Evolutionary conservation across 495 filamentous ascomycete genomes (phyloP), one percentile per base, ranked within the genome.

Genomic region (Sporormia fimetaria): DNA sequence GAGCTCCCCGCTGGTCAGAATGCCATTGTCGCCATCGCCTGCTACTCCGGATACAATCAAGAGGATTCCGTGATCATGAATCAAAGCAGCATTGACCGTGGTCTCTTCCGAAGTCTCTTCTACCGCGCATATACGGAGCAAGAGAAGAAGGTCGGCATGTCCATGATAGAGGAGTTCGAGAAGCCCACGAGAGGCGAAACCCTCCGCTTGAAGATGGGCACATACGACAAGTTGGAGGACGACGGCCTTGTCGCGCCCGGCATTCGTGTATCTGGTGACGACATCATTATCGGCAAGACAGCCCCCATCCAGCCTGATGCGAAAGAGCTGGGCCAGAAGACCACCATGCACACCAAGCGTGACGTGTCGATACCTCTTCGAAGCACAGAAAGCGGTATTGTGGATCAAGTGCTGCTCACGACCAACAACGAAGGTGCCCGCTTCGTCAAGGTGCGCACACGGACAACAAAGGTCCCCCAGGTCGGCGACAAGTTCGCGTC

Each of bases 31-130:
- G 90, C 92, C 24, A 96, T 99, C 67, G 74, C 83, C 31, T 87
- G 81, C 60, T 99, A 96, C 64, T 94, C 86, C 11, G 90, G 90
- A n/a, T 99, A 96, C 71, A 96, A 99, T 60, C 92, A 96, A 61
- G 90, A 99, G 83, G 90, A 99, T 74, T 96, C 90, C 16, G 90
- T 99, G 37, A 92, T 99, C 51, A 95, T 99, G 92, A 99, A 95
- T 63, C 92, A 99, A 63, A 92, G 84, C 65, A 90, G 84, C 51
- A 96, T 96, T 53, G 90, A 99, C 55, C 81, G 90, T 44, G 90
- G 90, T 23, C 68, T 99, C 7, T 96, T 96, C 81, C 78, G 90
- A 57, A 92, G 83, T 76, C 68, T 99, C 12, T 99, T 96, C 70
- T 96, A 94, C 70, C 81, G 92, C 42, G 83, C 87, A 15, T 96